A percentile compares a stretch with the other conserved stretches of the same genome.
phyloP scores from a whole-genome alignment of 2,329 filamentous ascomycete genomes.

The Diplocarpon rosae region DNA sequence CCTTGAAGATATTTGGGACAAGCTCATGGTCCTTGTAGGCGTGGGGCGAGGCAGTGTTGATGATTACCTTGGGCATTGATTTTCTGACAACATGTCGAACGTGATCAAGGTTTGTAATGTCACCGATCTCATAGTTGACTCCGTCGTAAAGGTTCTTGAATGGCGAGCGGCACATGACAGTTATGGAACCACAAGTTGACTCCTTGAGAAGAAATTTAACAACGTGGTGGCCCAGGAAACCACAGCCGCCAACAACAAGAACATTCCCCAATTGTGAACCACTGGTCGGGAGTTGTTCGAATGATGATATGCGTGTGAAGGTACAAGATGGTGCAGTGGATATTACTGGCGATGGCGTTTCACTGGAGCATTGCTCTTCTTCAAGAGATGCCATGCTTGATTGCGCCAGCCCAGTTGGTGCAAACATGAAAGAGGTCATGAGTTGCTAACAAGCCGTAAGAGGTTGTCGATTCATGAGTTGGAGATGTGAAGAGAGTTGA shows the following conservation, averaged over 20 bases:
- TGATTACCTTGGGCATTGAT: constrained; percentile 35
- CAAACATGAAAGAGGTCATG: no score
- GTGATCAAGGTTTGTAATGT: constrained; percentile 35
- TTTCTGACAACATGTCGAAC: constrained; percentile 33
- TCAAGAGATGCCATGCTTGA: no score
- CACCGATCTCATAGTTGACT: constrained; percentile 38
- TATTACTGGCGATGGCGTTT: constrained; percentile 1
- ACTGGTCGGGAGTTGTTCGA: not conserved
- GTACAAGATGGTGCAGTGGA: not conserved
- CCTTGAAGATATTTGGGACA: constrained; percentile 25
- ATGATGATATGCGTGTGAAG: constrained; percentile 4
- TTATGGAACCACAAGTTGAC: constrained; percentile 32
- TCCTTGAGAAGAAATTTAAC: constrained; percentile 33
- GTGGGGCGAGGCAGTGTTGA: constrained; percentile 38
- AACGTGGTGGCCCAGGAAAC: constrained; percentile 40
- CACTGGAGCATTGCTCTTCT: not conserved
- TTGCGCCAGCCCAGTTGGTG: no score
- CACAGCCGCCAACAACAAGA: constrained; percentile 7
- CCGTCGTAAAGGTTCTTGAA: constrained; percentile 27
- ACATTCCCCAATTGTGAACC: constrained; percentile 2
- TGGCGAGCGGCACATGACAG: constrained; percentile 35
- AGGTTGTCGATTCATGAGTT: no score
- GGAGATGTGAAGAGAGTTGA: no score
- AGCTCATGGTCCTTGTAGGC: constrained; percentile 25
- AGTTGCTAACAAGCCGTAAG: no score